Evolutionary conservation across 306 rosid genomes (phyloP).

Genomic region (Fragaria vesca): DNA sequence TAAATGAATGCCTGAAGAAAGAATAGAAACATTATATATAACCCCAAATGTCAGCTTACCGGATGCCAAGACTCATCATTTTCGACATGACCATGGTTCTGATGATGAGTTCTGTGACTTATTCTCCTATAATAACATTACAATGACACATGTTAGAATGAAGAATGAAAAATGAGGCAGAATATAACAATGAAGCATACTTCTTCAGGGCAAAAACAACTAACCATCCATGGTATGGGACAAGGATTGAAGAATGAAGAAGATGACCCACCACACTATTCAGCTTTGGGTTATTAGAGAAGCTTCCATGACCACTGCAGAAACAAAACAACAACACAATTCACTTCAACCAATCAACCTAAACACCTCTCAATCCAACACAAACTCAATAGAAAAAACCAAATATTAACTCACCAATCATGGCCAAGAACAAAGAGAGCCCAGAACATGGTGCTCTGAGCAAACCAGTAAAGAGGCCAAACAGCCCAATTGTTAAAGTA

Average conservation of each 20-base stretch:
- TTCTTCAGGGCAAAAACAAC: neutral
- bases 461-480: conserved; percentile 98
- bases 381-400: neutral
- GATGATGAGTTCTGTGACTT: conserved; percentile 98
- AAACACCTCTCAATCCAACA: neutral
- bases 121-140: conserved; percentile 64
- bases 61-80: conserved; percentile 99
- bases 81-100: conserved; percentile 96
- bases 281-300: conserved; percentile 66
- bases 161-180: neutral
- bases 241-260: conserved; percentile 93
- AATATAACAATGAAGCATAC: neutral
- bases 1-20: neutral
- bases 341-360: neutral
- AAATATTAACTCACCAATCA: conserved; percentile 60
- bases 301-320: conserved; percentile 98
- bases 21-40: neutral
- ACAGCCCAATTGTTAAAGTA: conserved; percentile 72
- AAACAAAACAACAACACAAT: conserved; percentile 23
- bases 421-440: conserved; percentile 99
- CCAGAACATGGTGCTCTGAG: conserved; percentile 99
- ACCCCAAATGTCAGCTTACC: conserved; percentile 38
- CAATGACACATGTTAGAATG: neutral
- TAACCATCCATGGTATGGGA: conserved; percentile 99
- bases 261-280: conserved; percentile 91